Evolutionary conservation across 371 early-diverging fungal species (phyloP).

Genomic region (Syncephalis plumigaleata): DNA sequence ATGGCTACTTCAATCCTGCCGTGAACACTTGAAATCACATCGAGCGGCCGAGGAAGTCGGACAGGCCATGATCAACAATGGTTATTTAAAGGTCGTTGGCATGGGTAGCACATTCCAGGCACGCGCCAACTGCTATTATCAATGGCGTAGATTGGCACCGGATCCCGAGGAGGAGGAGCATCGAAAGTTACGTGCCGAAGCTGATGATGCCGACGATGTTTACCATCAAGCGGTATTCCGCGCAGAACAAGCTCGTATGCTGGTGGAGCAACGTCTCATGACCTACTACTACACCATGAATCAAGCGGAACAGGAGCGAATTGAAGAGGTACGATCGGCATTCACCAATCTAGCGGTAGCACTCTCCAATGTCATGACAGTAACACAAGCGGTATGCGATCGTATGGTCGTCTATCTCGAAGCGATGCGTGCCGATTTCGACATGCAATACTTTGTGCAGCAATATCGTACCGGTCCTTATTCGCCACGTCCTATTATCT

Average conservation of each 20-base stretch:
- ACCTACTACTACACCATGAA: constrained; percentile 40
- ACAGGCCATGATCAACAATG: constrained; percentile 45
- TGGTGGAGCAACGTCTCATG: constrained; percentile 49
- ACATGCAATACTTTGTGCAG: constrained; percentile 55
- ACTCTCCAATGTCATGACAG: constrained; percentile 29
- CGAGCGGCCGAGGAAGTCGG: constrained; percentile 50
- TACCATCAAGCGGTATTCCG: constrained; percentile 39
- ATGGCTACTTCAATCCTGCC: constrained; percentile 46
- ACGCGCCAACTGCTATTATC: constrained; percentile 39
- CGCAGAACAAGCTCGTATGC: constrained; percentile 43
- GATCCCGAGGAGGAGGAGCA: constrained; percentile 22
- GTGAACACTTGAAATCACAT: constrained; percentile 23
- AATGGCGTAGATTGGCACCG: constrained; percentile 38
- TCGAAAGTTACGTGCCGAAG: constrained; percentile 32
- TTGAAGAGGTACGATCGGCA: constrained; percentile 29
- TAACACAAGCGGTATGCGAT: constrained; percentile 36
- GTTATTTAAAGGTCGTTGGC: constrained; percentile 47
- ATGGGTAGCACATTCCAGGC: constrained; percentile 49
- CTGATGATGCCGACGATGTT: constrained; percentile 37
- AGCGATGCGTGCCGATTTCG: constrained; percentile 50
- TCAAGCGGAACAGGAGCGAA: constrained; percentile 29
- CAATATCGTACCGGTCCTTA: constrained; percentile 55
- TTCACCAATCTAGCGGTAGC: constrained; percentile 39
- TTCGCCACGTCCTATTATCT: constrained; percentile 47
- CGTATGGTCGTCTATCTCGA: constrained; percentile 49